These are phyloP conservation scores for Mycosarcoma mackinlayi DNA, from an alignment of 1,284 basidiomycete genomes.

Conservation along the genomic window DNA sequence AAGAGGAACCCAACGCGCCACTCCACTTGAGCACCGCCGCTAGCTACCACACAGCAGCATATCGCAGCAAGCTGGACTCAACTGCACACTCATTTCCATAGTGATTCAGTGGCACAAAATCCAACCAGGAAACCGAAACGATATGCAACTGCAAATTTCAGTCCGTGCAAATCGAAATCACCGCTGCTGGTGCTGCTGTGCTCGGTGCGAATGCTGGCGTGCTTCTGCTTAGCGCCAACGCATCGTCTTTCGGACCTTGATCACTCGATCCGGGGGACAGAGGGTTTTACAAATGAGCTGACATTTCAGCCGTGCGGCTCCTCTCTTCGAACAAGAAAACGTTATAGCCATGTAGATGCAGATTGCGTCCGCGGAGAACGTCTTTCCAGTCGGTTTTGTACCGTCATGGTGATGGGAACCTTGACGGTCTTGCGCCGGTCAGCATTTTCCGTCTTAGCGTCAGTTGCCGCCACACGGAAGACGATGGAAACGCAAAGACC, in stretches of 20 bases:
- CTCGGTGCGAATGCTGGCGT: neutral
- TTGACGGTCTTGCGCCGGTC: neutral
- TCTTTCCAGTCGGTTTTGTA: too few species aligned
- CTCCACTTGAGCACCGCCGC: neutral
- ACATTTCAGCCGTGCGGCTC: too few species aligned
- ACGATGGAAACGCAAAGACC: slow-evolving; percentile 7
- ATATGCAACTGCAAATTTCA: neutral
- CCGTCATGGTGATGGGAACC: slow-evolving; percentile 1
- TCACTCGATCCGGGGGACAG: too few species aligned
- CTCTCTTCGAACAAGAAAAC: too few species aligned
- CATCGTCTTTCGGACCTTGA: too few species aligned
- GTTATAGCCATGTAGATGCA: too few species aligned
- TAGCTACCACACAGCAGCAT: neutral
- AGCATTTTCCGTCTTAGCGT: neutral
- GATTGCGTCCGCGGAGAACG: too few species aligned
- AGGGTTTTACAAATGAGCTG: too few species aligned
- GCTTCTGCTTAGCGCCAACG: neutral
- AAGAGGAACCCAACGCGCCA: neutral
- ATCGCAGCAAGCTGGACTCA: neutral
- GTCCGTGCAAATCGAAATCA: neutral
- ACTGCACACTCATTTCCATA: neutral
- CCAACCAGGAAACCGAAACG: too few species aligned
- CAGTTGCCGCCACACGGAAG: slow-evolving; percentile 2
- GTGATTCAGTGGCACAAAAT: too few species aligned
- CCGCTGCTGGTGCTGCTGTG: neutral